A percentile compares a stretch with the other conserved stretches of the same genome.
Conservation (phyloP, 2,329 filamentous ascomycete species). For the Penicillium vulpinum region DNA sequence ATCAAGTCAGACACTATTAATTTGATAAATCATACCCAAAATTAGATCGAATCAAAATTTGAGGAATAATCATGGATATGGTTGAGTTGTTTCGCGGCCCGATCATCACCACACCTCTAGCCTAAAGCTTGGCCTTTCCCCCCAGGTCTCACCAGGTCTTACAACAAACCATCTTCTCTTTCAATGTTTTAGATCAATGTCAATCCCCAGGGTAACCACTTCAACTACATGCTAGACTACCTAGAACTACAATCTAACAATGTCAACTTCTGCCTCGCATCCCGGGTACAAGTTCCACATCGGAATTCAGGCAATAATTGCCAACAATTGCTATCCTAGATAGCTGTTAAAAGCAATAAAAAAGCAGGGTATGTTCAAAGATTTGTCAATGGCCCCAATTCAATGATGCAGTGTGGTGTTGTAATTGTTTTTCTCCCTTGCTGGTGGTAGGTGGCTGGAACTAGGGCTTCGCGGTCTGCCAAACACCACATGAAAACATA, state of each 20-base stretch:
- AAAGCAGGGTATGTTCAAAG: background rate
- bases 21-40: conserved; percentile 8
- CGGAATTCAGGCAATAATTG: conserved; percentile 7
- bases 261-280: background rate
- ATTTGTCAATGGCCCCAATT: background rate
- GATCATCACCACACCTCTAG: conserved; percentile 1
- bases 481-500: conserved; percentile 16
- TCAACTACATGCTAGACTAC: background rate
- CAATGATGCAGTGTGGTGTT: background rate
- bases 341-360: background rate
- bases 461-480: background rate
- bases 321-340: conserved; percentile 14
- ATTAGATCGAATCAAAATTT: conserved; percentile 6
- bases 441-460: conserved; percentile 21
- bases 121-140: conserved; percentile 10
- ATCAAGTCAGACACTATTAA: conserved; percentile 14
- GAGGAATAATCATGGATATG: conserved; percentile 5
- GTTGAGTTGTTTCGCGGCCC: conserved; percentile 14
- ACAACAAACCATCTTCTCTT: background rate
- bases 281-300: background rate
- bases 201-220: background rate
- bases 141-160: background rate
- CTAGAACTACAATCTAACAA: background rate
- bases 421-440: conserved; percentile 17
- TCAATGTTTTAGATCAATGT: background rate